Conservation (phyloP, 495 filamentous ascomycete genomes). For the Aspergillus egyptiacus region DNA sequence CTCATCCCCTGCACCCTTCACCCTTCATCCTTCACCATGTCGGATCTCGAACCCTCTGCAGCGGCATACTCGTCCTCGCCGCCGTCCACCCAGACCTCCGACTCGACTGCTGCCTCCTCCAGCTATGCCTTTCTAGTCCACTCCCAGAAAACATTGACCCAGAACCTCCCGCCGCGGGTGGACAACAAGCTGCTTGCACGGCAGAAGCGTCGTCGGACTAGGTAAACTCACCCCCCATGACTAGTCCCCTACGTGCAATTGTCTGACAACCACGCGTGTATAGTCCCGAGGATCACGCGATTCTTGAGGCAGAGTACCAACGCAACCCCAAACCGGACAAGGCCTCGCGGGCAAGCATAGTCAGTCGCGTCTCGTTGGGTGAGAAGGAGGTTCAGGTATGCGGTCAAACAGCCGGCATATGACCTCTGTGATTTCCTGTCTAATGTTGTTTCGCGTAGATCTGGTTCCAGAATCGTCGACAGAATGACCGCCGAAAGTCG, state of each 20-base stretch:
- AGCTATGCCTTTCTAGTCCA: constrained; percentile 64
- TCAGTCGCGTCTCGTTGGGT: constrained; percentile 77
- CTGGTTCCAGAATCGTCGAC: constrained; percentile 98
- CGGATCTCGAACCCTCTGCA: constrained; percentile 33
- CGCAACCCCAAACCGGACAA: constrained; percentile 91
- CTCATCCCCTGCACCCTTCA: too few relatives aligned
- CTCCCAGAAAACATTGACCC: constrained; percentile 58
- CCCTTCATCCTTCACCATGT: constrained; percentile 35
- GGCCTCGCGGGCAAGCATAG: constrained; percentile 73
- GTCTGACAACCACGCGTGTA: constrained; percentile 7
- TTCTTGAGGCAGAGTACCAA: constrained; percentile 83
- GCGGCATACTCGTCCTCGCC: constrained; percentile 32
- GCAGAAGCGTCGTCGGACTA: constrained; percentile 66
- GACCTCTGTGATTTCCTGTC: constrained; percentile 4
- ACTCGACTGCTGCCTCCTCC: constrained; percentile 33
- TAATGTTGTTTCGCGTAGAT: constrained; percentile 53
- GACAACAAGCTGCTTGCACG: constrained; percentile 63
- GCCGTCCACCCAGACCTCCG: constrained; percentile 31
- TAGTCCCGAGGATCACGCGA: constrained; percentile 82
- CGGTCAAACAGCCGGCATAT: constrained; percentile 12
- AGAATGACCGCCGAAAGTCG: constrained; percentile 87
- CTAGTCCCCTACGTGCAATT: background rate
- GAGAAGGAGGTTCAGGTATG: constrained; percentile 98
- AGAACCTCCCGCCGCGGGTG: constrained; percentile 56
- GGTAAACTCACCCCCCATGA: constrained; percentile 29